These are phyloP conservation scores for Phytophthora kernoviae DNA, from an alignment of 352 stramenopile species.

Conservation along the genomic window DNA sequence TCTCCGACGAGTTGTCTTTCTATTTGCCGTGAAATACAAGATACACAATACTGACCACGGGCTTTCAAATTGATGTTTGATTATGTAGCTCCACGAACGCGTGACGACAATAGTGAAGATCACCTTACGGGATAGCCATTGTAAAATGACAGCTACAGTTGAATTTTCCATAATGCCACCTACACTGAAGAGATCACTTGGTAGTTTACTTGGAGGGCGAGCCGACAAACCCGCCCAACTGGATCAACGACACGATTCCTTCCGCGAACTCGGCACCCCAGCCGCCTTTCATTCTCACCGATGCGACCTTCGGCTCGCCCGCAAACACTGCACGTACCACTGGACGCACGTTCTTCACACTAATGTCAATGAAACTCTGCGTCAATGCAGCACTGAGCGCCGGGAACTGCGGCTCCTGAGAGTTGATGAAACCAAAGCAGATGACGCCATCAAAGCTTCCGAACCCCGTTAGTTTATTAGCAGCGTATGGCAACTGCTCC, in stretches of 20 bases:
- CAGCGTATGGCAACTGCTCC: constrained; percentile 84
- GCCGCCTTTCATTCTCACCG: constrained; percentile 78
- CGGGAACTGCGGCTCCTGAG: constrained; percentile 62
- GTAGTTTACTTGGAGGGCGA: constrained; percentile 16
- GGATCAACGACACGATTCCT: constrained; percentile 61
- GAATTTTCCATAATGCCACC: no score
- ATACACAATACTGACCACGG: no score
- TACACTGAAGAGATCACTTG: no score
- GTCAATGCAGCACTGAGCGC: constrained; percentile 62
- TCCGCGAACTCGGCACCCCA: constrained; percentile 75
- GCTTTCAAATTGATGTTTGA: no score
- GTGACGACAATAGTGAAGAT: no score
- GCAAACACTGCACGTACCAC: constrained; percentile 81
- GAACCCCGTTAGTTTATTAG: constrained; percentile 80
- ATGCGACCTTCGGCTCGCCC: constrained; percentile 74
- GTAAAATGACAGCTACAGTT: no score
- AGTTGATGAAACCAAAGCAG: constrained; percentile 81
- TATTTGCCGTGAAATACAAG: no score
- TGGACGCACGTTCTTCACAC: constrained; percentile 77
- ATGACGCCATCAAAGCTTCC: constrained; percentile 82
- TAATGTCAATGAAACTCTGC: constrained; percentile 86
- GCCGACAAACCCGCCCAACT: constrained; percentile 70
- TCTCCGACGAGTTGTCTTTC: no score
- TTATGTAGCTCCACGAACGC: no score
- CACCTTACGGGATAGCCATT: no score